A percentile compares a stretch with the other conserved stretches of the same genome.
Evolutionary conservation across 2,329 filamentous ascomycete species (phyloP).

Genomic region (Shiraia bambusicola): DNA sequence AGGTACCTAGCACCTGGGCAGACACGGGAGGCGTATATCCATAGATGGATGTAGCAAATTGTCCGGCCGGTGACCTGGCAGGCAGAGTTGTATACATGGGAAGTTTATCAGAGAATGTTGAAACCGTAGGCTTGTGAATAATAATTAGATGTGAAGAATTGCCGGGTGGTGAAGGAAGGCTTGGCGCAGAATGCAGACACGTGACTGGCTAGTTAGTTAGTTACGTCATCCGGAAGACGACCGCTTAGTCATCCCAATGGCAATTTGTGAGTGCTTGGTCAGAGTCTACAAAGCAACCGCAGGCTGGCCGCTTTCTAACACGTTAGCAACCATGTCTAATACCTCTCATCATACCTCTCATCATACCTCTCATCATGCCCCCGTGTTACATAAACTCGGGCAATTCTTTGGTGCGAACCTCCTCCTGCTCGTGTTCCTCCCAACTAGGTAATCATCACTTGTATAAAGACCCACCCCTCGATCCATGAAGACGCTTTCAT

Average conservation of each 20-base stretch:
- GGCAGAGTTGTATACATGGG: too few species aligned
- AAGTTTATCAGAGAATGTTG: too few species aligned
- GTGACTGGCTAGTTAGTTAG: too few species aligned
- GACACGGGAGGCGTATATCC: slow-evolving; percentile 18
- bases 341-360: slow-evolving; percentile 19
- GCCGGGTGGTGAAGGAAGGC: neutral
- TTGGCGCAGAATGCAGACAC: neutral
- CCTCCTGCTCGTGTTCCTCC: slow-evolving; percentile 25
- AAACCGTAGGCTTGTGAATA: too few species aligned
- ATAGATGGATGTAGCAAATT: too few species aligned
- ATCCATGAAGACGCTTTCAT: slow-evolving; percentile 44
- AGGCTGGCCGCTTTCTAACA: slow-evolving; percentile 27
- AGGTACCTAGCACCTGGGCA: slow-evolving; percentile 11
- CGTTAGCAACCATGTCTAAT: slow-evolving; percentile 25
- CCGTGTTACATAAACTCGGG: too few species aligned
- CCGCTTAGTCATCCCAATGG: neutral
- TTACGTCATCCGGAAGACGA: neutral
- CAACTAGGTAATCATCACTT: too few species aligned
- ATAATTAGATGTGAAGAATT: too few species aligned
- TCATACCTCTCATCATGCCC: slow-evolving; percentile 4
- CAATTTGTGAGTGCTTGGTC: slow-evolving; percentile 21
- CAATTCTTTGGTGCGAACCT: slow-evolving; percentile 24
- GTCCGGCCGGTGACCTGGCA: too few species aligned
- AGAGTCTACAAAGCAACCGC: slow-evolving; percentile 20
- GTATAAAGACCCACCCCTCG: slow-evolving; percentile 37